These are phyloP conservation scores for Fraxinus americana DNA, from an alignment of 257 asterid species.

Conservation along the genomic window DNA sequence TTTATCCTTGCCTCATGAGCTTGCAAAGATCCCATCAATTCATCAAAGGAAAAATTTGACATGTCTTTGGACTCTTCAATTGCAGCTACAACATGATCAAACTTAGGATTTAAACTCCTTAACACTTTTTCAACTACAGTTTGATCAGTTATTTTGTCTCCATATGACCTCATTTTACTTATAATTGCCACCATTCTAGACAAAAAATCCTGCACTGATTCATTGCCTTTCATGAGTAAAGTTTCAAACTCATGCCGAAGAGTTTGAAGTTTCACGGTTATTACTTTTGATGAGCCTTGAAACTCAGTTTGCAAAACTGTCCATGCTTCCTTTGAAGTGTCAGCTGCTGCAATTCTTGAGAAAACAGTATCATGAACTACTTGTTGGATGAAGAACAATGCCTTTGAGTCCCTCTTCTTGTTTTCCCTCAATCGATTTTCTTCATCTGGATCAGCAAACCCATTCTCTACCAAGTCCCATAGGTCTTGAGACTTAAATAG, in stretches of 20 bases:
- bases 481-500: conserved; percentile 2
- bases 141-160: not conserved
- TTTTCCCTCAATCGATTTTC: not conserved
- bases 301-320: not conserved
- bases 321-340: not conserved
- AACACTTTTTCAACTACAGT: conserved; percentile 4
- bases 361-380: conserved; percentile 8
- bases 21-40: conserved; percentile 21
- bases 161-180: conserved; percentile 7
- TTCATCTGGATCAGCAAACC: not conserved
- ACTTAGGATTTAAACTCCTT: not conserved
- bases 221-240: conserved; percentile 2
- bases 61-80: conserved; percentile 11
- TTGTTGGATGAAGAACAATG: not conserved
- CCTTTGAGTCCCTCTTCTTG: conserved; percentile 7
- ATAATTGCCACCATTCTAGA: not conserved
- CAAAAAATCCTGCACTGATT: not conserved
- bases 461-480: not conserved
- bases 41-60: conserved; percentile 2
- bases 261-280: not conserved
- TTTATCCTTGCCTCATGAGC: conserved; percentile 5
- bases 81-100: conserved; percentile 8
- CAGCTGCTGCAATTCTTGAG: not conserved
- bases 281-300: conserved; percentile 4
- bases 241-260: not conserved